Evolutionary conservation across 208 protist genomes (phyloP).

Genomic region (Trypanosomatidae sp.): DNA sequence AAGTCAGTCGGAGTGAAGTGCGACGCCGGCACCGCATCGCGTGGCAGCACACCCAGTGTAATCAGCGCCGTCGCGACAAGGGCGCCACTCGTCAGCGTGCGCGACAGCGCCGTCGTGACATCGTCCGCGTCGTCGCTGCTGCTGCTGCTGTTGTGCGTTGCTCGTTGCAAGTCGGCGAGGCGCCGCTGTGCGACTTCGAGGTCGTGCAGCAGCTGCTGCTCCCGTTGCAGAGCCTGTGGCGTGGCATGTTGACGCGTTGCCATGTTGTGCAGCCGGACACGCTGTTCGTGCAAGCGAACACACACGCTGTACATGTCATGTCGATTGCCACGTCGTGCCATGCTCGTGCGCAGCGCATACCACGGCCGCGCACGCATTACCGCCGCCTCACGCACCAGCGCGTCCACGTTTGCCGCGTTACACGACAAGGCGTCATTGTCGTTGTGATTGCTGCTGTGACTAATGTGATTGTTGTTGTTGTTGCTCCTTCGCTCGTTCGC

Average conservation of each 20-base stretch:
- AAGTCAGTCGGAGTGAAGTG: constrained; percentile 84
- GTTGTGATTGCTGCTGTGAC: not conserved
- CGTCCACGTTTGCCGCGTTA: constrained; percentile 17
- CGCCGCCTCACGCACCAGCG: constrained; percentile 40
- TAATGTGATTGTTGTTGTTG: not conserved
- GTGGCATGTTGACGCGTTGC: constrained; percentile 16
- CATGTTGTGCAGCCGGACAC: constrained; percentile 47
- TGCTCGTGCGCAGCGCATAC: constrained; percentile 76
- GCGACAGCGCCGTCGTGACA: constrained; percentile 9
- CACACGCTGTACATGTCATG: constrained; percentile 69
- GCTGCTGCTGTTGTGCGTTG: too few species aligned
- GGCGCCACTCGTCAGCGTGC: constrained; percentile 73
- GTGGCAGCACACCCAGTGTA: constrained; percentile 57
- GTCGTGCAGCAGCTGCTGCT: constrained; percentile 36
- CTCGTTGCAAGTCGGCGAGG: constrained; percentile 25
- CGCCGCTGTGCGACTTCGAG: constrained; percentile 68
- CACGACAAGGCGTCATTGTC: constrained; percentile 6
- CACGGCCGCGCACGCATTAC: constrained; percentile 52
- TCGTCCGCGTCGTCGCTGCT: too few species aligned
- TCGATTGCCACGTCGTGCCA: constrained; percentile 36
- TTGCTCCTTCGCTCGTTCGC: constrained; percentile 12
- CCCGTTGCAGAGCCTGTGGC: constrained; percentile 25
- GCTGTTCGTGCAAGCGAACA: constrained; percentile 52
- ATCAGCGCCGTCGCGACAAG: constrained; percentile 70
- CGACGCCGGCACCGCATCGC: constrained; percentile 41